A percentile compares a stretch with the other conserved stretches of the same genome.
Evolutionary conservation across 352 stramenopile species (phyloP).

Genomic region (Globisporangium radiosum): DNA sequence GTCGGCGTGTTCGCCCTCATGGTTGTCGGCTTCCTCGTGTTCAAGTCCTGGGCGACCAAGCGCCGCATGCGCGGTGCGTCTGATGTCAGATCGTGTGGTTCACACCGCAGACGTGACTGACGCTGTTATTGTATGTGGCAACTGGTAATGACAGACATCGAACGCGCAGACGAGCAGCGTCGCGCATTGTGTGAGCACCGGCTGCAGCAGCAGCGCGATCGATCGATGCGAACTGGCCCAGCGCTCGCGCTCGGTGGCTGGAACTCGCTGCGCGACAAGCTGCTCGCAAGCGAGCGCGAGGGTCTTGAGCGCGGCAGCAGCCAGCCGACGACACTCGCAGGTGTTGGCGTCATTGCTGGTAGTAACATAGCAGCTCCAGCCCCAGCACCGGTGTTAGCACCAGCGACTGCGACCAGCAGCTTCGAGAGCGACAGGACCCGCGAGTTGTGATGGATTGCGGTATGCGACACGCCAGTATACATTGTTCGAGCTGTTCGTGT

Average conservation of each 20-base stretch:
- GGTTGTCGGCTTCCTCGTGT: neutral
- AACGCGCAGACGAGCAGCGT: neutral
- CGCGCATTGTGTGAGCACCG: neutral
- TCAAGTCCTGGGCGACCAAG: constrained; percentile 3
- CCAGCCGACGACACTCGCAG: constrained; percentile 6
- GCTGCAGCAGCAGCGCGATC: neutral
- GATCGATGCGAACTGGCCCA: constrained; percentile 5
- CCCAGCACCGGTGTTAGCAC: too few species aligned
- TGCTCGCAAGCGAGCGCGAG: constrained; percentile 15
- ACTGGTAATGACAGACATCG: neutral
- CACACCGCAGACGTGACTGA: neutral
- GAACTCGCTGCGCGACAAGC: constrained; percentile 15
- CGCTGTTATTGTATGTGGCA: neutral
- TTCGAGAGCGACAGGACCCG: neutral
- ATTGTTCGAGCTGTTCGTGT: too few species aligned
- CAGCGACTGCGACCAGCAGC: too few species aligned
- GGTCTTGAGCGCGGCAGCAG: neutral
- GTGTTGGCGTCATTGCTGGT: neutral
- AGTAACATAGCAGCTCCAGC: too few species aligned
- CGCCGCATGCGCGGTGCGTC: constrained; percentile 2
- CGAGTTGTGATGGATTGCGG: neutral
- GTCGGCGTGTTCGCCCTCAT: constrained; percentile 1
- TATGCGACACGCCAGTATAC: too few species aligned
- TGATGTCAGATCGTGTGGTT: too few species aligned
- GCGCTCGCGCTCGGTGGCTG: constrained; percentile 8